Conservation (phyloP, 495 filamentous ascomycete species). For the Jackrogersella minutella region DNA sequence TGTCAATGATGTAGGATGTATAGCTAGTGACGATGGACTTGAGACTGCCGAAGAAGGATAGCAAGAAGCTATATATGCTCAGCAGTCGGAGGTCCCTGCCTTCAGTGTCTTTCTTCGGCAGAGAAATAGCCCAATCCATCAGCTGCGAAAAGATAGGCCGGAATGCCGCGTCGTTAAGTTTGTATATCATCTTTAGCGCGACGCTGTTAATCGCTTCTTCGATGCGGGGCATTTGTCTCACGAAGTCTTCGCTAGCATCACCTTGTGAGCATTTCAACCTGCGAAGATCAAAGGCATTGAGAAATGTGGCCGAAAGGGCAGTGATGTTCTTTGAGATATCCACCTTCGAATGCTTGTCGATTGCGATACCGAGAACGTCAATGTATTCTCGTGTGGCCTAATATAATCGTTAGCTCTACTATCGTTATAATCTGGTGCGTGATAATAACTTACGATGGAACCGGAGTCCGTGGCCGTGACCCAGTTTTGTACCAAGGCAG, state of each 20-base stretch:
- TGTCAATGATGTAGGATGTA: conserved; percentile 82
- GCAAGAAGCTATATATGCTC: conserved; percentile 81
- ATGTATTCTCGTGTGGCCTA: conserved; percentile 74
- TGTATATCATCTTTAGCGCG: conserved; percentile 89
- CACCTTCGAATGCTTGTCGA: conserved; percentile 80
- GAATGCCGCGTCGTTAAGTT: conserved; percentile 95
- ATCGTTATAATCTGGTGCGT: background rate
- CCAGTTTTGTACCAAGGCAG: conserved; percentile 75
- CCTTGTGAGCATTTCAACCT: conserved; percentile 54
- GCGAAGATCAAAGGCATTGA: conserved; percentile 76
- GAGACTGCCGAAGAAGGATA: conserved; percentile 79
- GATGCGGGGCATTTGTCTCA: conserved; percentile 61
- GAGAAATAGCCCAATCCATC: conserved; percentile 72
- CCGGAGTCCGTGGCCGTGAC: conserved; percentile 65
- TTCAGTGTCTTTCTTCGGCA: conserved; percentile 66
- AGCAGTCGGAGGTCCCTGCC: conserved; percentile 63
- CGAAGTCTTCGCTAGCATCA: conserved; percentile 53
- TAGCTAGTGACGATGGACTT: conserved; percentile 96
- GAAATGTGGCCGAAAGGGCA: conserved; percentile 72
- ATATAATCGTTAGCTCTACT: conserved; percentile 38
- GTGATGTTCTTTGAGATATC: conserved; percentile 73
- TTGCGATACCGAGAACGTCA: conserved; percentile 67
- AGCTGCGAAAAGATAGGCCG: conserved; percentile 87
- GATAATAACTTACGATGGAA: conserved; percentile 59
- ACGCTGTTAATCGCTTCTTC: conserved; percentile 71